A percentile compares a stretch with the other conserved stretches of the same genome.
phyloP scores from a whole-genome alignment of 2,329 filamentous ascomycete genomes.

The Pyrenophora seminiperda region DNA sequence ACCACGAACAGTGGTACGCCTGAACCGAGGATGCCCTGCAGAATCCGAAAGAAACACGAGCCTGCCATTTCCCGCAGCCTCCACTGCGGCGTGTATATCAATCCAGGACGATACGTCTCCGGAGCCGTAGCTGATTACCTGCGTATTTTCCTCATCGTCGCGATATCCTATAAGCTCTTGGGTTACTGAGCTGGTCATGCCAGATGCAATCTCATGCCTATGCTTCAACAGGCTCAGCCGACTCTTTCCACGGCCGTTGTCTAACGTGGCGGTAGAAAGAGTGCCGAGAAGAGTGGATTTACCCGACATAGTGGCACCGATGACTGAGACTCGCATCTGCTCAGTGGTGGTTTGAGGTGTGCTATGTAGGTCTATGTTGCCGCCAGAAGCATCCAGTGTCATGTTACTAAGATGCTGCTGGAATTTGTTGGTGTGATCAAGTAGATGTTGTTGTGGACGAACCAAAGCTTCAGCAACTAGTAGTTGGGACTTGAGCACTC shows the following conservation, averaged over 20 bases:
- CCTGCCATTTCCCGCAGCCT: slow-evolving; percentile 70
- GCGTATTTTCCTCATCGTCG: slow-evolving; percentile 34
- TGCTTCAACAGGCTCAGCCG: slow-evolving; percentile 88
- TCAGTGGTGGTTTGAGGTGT: slow-evolving; percentile 44
- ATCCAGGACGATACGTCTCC: slow-evolving; percentile 91
- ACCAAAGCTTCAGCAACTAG: slow-evolving; percentile 91
- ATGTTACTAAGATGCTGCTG: slow-evolving; percentile 10
- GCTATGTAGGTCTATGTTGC: not conserved
- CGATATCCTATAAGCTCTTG: slow-evolving; percentile 89
- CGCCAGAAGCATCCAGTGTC: not conserved
- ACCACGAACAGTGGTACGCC: slow-evolving; percentile 84
- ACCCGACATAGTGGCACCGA: slow-evolving; percentile 86
- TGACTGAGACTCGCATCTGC: slow-evolving; percentile 84
- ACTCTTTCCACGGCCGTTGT: slow-evolving; percentile 91
- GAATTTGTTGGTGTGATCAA: slow-evolving; percentile 22
- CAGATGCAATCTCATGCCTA: slow-evolving; percentile 88
- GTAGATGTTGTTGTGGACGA: slow-evolving; percentile 60
- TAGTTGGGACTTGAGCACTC: slow-evolving; percentile 57
- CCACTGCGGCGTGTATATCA: slow-evolving; percentile 83
- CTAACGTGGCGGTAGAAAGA: slow-evolving; percentile 81
- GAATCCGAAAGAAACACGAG: slow-evolving; percentile 91
- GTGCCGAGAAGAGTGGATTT: slow-evolving; percentile 92
- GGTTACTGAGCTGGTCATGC: slow-evolving; percentile 90
- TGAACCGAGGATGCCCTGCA: slow-evolving; percentile 86
- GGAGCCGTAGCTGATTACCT: slow-evolving; percentile 81